Conservation (phyloP, 1,284 basidiomycete genomes). For the Moesziomyces sp. region DNA sequence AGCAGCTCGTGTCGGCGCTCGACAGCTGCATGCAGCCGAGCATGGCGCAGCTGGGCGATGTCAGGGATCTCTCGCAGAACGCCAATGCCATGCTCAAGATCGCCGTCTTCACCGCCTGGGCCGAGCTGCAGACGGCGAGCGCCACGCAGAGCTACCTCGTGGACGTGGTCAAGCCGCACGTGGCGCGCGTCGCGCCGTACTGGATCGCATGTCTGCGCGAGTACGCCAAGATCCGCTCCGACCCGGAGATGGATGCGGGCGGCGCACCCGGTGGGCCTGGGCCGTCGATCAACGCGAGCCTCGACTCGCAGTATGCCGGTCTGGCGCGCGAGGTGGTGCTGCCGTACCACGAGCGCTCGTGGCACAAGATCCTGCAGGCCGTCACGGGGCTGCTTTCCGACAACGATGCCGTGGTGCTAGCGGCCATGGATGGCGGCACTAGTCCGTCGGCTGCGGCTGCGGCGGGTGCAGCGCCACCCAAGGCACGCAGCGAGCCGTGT, state of each 20-base stretch:
- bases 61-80: conserved; percentile 87
- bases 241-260: conserved; percentile 75
- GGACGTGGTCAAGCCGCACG: conserved; percentile 85
- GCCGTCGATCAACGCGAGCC: conserved; percentile 68
- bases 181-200: conserved; percentile 78
- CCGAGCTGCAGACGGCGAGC: conserved; percentile 86
- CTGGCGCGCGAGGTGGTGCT: conserved; percentile 88
- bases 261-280: conserved; percentile 71
- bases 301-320: conserved; percentile 83
- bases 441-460: conserved; percentile 48
- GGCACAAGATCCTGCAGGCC: conserved; percentile 86
- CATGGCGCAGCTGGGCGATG: conserved; percentile 86
- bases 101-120: conserved; percentile 94
- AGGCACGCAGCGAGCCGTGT: conserved; percentile 73
- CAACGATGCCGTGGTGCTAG: conserved; percentile 77
- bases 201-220: conserved; percentile 92
- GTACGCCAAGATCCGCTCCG: conserved; percentile 85
- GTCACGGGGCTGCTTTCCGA: conserved; percentile 82
- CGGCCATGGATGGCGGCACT: conserved; percentile 80
- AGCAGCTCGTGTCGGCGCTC: conserved; percentile 80
- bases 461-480: conserved; percentile 6
- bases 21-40: conserved; percentile 78
- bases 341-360: conserved; percentile 77
- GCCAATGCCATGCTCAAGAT: conserved; percentile 94
- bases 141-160: conserved; percentile 80